Evolutionary conservation across 768 basidiomycete genomes (phyloP), one percentile per base, ranked within the genome.

Genomic region (Naganishia vishniacii): DNA sequence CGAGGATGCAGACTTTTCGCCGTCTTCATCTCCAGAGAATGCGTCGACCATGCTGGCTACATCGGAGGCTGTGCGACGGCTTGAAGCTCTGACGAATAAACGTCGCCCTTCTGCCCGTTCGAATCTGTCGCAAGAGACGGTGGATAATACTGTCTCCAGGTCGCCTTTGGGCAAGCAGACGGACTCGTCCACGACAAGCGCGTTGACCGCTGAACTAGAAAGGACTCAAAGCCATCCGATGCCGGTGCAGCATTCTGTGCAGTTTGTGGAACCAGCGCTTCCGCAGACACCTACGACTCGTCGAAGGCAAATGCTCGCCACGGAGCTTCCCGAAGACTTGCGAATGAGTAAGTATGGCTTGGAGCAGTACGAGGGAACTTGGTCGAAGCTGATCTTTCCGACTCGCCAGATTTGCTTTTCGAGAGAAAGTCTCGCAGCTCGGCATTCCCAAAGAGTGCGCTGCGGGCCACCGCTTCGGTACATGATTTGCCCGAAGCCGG

Each of bases 211-310:
- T 11, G 42, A 37, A 11, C 63, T 64, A 12, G 51, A 64, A 40
- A 49, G 63, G 32, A 34, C 37, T 1, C 40, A 40, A 28, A 64
- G 63, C 37, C 37, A 64, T 48, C 63, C 63, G 5, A 59, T 58
- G 53, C 53, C 63, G 4, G 47, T 64, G 42, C 42, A 44, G 25
- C 59, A 89, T 77, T 87, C 88, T 70, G 81, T 90, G 26, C 88
- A 88, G 6, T 53, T 68, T 28, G 69, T 71, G 0, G 80, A 82
- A 3, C 81, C 81, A 0, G 78, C 80, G 4, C 79, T 83, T 18
- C 88, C 88, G 2, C 86, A 87, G 68, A 89, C 89, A 0, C 91
- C 91, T 0, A 84, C 88, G 37, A 90, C 91, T 45, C 91, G 89
- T 2, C 83, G 91, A 2, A 81, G 88, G 53, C 82, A 83, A 68